These are phyloP conservation scores for Podospora australis DNA, from an alignment of 495 filamentous ascomycete genomes.

Conservation along the genomic window DNA sequence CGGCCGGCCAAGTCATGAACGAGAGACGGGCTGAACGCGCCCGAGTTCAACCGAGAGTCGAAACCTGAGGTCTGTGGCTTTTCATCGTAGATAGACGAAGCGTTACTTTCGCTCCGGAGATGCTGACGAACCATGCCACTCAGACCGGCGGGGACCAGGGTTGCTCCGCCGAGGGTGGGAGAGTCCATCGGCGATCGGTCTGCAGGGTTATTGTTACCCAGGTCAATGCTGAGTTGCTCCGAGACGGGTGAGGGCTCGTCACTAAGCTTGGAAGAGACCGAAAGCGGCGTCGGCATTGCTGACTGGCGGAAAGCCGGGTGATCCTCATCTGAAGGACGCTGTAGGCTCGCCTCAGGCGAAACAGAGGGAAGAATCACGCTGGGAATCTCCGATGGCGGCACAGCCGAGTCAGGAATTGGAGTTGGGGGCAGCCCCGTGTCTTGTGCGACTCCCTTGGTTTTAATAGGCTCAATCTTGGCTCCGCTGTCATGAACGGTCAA, in stretches of 20 bases:
- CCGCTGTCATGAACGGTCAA: slow-evolving; percentile 16
- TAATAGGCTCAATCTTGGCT: slow-evolving; percentile 10
- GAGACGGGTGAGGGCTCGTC: slow-evolving; percentile 19
- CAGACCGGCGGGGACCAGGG: slow-evolving; percentile 47
- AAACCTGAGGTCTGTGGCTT: slow-evolving; percentile 21
- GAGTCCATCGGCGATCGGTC: slow-evolving; percentile 53
- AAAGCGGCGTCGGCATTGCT: slow-evolving; percentile 30
- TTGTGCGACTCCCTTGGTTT: slow-evolving; percentile 16
- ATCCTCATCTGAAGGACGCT: slow-evolving; percentile 38
- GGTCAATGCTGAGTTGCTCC: slow-evolving; percentile 12
- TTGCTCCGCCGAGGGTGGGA: slow-evolving; percentile 63
- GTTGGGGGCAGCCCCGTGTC: slow-evolving; percentile 37
- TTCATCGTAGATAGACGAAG: slow-evolving; percentile 65
- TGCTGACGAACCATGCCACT: slow-evolving; percentile 82
- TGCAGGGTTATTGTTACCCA: slow-evolving; percentile 20
- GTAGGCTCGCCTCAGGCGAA: slow-evolving; percentile 21
- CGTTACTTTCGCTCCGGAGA: slow-evolving; percentile 72
- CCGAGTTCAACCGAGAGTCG: slow-evolving; percentile 35
- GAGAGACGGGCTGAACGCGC: slow-evolving; percentile 14
- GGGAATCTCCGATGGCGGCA: neutral
- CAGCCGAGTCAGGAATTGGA: slow-evolving; percentile 31
- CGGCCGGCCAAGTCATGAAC: slow-evolving; percentile 24
- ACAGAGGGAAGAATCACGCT: slow-evolving; percentile 5
- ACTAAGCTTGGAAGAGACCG: slow-evolving; percentile 18
- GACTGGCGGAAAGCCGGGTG: slow-evolving; percentile 41